phyloP scores from a whole-genome alignment of 257 asterid species.

The Catharanthus roseus region DNA sequence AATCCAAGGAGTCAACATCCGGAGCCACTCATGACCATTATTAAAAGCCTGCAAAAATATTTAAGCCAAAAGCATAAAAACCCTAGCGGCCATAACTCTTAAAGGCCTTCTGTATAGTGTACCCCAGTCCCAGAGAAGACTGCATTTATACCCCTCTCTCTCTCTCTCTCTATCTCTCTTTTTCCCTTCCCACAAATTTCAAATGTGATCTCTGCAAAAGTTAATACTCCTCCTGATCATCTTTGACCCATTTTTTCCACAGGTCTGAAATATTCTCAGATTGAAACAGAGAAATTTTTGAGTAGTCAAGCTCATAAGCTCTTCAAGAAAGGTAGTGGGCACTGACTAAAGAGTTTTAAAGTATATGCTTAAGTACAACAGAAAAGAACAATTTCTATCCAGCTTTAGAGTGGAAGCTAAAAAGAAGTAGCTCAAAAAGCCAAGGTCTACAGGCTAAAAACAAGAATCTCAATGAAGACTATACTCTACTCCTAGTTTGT shows the following conservation, averaged over 20 bases:
- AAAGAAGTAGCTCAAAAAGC: conserved; percentile 8
- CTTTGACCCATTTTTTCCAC: conserved; percentile 12
- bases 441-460: neutral
- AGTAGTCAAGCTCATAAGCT: neutral
- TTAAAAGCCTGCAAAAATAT: conserved; percentile 57
- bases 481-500: neutral
- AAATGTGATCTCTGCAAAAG: conserved; percentile 26
- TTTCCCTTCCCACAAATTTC: conserved; percentile 29
- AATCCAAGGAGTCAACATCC: conserved; percentile 27
- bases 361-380: conserved; percentile 7
- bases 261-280: conserved; percentile 15
- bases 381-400: neutral
- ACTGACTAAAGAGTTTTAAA: neutral
- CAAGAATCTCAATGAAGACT: neutral
- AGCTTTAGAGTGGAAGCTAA: neutral
- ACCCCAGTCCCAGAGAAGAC: conserved; percentile 22
- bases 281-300: neutral
- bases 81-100: conserved; percentile 47
- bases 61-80: conserved; percentile 39
- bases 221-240: conserved; percentile 1
- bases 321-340: neutral
- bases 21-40: conserved; percentile 12
- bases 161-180: too few species aligned
- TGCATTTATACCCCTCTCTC: conserved; percentile 38
- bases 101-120: conserved; percentile 18